These are phyloP conservation scores for Durusdinium trenchii DNA, from an alignment of 73 alveolate species.

Conservation along the genomic window DNA sequence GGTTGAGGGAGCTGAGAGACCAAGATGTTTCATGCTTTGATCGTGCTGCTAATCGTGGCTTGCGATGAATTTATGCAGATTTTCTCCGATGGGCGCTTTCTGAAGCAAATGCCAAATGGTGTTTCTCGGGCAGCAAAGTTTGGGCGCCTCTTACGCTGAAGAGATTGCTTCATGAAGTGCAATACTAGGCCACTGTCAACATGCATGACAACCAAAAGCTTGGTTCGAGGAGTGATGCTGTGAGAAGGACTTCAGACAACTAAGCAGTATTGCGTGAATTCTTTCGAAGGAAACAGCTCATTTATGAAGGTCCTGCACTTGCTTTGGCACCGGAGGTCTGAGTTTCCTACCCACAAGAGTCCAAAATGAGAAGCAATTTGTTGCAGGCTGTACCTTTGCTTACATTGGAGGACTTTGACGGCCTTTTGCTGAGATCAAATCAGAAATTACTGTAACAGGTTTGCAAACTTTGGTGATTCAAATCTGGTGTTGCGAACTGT, in stretches of 20 bases:
- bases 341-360: neutral
- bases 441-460: too few relatives aligned
- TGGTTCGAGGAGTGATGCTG: slow-evolving; percentile 48
- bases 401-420: slow-evolving; percentile 67
- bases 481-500: too few relatives aligned
- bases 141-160: too few relatives aligned
- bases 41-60: neutral
- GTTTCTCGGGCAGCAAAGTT: slow-evolving; percentile 13
- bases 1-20: neutral
- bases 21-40: neutral
- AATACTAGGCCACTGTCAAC: slow-evolving; percentile 74
- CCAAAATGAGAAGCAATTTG: neutral
- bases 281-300: slow-evolving; percentile 67
- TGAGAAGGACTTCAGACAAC: neutral
- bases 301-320: slow-evolving; percentile 75
- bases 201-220: slow-evolving; percentile 82
- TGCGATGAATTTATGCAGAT: slow-evolving; percentile 28
- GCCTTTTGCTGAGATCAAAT: slow-evolving; percentile 18
- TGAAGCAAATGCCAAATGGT: slow-evolving; percentile 77
- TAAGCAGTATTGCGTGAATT: neutral
- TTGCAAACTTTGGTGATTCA: neutral
- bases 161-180: neutral
- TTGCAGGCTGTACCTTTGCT: slow-evolving; percentile 27
- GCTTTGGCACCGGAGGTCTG: slow-evolving; percentile 33
- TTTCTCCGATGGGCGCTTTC: slow-evolving; percentile 59